A percentile compares a stretch with the other conserved stretches of the same genome.
Conservation (phyloP, 2,329 filamentous ascomycete genomes). For the Alternaria incomplexa region DNA sequence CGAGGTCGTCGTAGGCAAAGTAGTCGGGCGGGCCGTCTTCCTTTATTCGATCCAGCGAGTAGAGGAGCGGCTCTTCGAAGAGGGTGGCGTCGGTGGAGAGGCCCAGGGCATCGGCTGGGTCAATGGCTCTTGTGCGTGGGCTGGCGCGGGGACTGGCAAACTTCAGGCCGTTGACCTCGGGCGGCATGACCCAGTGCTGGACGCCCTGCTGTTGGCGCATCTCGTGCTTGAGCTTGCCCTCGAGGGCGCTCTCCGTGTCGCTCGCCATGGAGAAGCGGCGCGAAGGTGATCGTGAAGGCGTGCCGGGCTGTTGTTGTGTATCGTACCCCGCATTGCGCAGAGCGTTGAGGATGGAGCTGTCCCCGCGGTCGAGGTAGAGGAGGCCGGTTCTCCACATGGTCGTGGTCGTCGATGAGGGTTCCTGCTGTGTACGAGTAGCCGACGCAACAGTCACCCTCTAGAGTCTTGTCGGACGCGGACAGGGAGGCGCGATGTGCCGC, state of each 20-base stretch:
- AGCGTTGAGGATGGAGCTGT: constrained; percentile 29
- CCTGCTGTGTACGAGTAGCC: constrained; percentile 16
- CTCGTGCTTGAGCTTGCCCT: constrained; percentile 15
- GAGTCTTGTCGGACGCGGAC: constrained; percentile 20
- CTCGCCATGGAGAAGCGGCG: constrained; percentile 22
- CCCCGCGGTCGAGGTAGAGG: constrained; percentile 29
- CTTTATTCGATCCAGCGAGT: constrained; percentile 25
- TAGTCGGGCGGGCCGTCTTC: constrained; percentile 19
- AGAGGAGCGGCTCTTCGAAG: constrained; percentile 25
- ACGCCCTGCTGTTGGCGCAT: constrained; percentile 11
- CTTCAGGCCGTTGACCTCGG: constrained; percentile 20
- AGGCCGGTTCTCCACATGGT: constrained; percentile 32
- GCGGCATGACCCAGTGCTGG: constrained; percentile 17
- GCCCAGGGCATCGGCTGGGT: constrained; percentile 18
- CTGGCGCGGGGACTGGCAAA: constrained; percentile 20
- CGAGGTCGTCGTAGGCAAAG: constrained; percentile 11
- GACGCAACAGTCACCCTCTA: constrained; percentile 20
- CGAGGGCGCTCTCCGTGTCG: constrained; percentile 20
- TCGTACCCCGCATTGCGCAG: constrained; percentile 27
- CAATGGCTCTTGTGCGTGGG: constrained; percentile 9
- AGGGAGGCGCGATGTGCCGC: constrained; percentile 17
- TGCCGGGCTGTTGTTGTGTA: constrained; percentile 17
- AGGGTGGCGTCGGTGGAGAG: constrained; percentile 24
- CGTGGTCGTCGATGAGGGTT: constrained; percentile 23
- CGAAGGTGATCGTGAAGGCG: constrained; percentile 19